phyloP scores from a whole-genome alignment of 441 rosid species.

The Brassica hybrid region DNA sequence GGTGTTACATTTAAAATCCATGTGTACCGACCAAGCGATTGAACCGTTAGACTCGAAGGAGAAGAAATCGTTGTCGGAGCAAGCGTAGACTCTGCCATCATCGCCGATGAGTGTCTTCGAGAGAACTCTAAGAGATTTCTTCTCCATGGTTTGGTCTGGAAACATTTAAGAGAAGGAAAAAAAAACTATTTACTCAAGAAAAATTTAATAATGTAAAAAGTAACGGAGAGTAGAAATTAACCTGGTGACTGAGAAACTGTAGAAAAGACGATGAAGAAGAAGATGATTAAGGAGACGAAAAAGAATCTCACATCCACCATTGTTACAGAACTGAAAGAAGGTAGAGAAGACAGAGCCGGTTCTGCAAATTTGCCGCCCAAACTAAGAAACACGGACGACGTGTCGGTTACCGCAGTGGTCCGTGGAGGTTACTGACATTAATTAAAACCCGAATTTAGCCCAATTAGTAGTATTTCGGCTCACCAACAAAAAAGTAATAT shows the following conservation, averaged over 20 bases:
- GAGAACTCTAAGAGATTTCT: slow-evolving; percentile 47
- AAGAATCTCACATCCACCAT: slow-evolving; percentile 13
- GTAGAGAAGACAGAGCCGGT: neutral
- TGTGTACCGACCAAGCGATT: slow-evolving; percentile 68
- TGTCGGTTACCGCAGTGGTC: slow-evolving; percentile 5
- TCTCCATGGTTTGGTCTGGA: slow-evolving; percentile 43
- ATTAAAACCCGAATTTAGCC: neutral
- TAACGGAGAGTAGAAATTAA: neutral
- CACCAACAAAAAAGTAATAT: too few relatives aligned
- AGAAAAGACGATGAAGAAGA: neutral
- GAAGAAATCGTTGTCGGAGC: slow-evolving; percentile 61
- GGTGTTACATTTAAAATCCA: slow-evolving; percentile 59
- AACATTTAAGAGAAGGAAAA: neutral
- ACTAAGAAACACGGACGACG: neutral
- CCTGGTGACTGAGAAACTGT: slow-evolving; percentile 30
- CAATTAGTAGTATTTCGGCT: neutral
- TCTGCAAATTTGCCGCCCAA: neutral
- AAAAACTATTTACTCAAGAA: neutral
- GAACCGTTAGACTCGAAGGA: slow-evolving; percentile 79
- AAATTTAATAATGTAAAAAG: neutral
- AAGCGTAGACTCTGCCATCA: slow-evolving; percentile 70
- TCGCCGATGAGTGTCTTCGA: slow-evolving; percentile 69
- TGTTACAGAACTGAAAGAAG: neutral
- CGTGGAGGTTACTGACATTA: slow-evolving; percentile 3
- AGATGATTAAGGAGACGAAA: neutral